Evolutionary conservation across 192 early-diverging fungal genomes (phyloP).

Genomic region (Coemansia guatemalensis): DNA sequence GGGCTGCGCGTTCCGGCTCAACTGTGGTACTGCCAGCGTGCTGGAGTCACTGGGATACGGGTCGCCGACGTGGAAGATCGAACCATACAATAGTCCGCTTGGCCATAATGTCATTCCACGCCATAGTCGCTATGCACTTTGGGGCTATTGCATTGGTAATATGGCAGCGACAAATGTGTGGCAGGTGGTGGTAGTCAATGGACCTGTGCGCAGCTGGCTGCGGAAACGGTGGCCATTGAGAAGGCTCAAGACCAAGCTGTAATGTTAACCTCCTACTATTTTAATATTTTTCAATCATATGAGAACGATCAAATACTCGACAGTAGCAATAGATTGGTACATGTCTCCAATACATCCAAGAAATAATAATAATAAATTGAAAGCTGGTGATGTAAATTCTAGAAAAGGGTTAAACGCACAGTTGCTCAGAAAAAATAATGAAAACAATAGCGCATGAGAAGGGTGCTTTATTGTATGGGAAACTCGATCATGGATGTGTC

Average conservation of each 20-base stretch:
- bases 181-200: slow-evolving; percentile 54
- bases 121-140: slow-evolving; percentile 54
- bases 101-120: slow-evolving; percentile 63
- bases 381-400: not conserved
- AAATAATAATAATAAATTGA: not conserved
- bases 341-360: not conserved
- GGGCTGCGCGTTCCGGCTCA: slow-evolving; percentile 64
- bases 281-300: slow-evolving; percentile 3
- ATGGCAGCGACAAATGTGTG: slow-evolving; percentile 37
- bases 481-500: slow-evolving; percentile 41
- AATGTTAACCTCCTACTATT: slow-evolving; percentile 7
- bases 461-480: not conserved
- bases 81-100: slow-evolving; percentile 44
- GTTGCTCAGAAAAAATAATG: too few species aligned
- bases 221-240: slow-evolving; percentile 27
- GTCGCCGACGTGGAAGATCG: slow-evolving; percentile 36
- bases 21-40: slow-evolving; percentile 61
- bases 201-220: slow-evolving; percentile 44
- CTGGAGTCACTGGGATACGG: slow-evolving; percentile 38
- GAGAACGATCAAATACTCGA: too few species aligned
- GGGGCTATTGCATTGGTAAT: slow-evolving; percentile 54
- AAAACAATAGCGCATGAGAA: too few species aligned
- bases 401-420: not conserved
- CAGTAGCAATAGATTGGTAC: not conserved
- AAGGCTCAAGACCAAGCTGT: slow-evolving; percentile 46